Conservation (phyloP, 768 basidiomycete species). For the Trametes cinnabarina region DNA sequence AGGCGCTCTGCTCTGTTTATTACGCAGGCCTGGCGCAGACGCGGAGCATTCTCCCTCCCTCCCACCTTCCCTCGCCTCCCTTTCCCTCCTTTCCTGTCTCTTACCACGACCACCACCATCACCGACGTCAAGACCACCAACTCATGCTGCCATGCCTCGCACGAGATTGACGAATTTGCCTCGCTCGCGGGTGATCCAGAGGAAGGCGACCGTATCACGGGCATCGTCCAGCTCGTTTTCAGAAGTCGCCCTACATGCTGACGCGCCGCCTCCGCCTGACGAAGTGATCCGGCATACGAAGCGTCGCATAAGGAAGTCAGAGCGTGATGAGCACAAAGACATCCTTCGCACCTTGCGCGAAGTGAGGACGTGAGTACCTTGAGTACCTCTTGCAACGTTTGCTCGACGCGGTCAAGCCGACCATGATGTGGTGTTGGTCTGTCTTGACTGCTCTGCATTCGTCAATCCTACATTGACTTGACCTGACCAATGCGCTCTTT, state of each 20-base stretch:
- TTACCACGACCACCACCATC: neutral
- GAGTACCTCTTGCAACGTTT: neutral
- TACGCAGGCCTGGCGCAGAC: neutral
- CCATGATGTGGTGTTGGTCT: too few relatives aligned
- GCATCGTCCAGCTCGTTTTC: neutral
- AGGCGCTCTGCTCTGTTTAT: neutral
- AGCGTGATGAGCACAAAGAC: conserved; percentile 42
- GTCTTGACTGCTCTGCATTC: too few relatives aligned
- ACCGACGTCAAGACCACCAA: too few relatives aligned
- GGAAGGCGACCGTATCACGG: too few relatives aligned
- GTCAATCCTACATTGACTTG: too few relatives aligned
- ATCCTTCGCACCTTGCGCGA: conserved; percentile 36
- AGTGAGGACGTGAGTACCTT: conserved; percentile 35
- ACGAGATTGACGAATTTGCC: neutral
- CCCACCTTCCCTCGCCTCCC: neutral
- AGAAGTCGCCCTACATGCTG: neutral
- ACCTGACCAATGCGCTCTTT: too few relatives aligned
- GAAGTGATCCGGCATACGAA: neutral
- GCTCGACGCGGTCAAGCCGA: too few relatives aligned
- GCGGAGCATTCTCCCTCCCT: neutral
- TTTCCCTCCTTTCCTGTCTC: neutral
- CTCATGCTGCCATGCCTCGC: conserved; percentile 9
- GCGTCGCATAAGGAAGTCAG: conserved; percentile 32
- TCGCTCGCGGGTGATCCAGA: neutral
- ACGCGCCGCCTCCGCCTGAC: neutral